Evolutionary conservation across 2,329 filamentous ascomycete genomes (phyloP), one percentile per base, ranked within the genome.

Genomic region (Aspergillus neotritici): DNA sequence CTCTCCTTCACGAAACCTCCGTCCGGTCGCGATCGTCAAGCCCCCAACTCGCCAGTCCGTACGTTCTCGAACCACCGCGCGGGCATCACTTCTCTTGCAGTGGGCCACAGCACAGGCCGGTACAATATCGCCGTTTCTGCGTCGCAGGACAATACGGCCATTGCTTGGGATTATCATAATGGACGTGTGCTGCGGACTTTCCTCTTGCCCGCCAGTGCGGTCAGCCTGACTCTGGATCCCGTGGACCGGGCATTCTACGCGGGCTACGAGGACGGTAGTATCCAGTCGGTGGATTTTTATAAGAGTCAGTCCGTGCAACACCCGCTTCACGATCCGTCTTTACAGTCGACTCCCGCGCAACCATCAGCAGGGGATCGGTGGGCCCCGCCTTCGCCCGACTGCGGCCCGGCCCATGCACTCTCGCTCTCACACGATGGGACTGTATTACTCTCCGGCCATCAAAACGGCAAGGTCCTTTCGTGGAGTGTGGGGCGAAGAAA

Each of bases 131-230:
- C 86, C 46, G 77, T 96, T 14, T 94, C 91, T 3, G 80, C 83
- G 5, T 87, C 87, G 52, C 82, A 80, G 55, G 93, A 97, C 69
- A 90, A 87, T 67, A 93, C 87, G 6, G 87, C 87, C 55, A 83
- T 95, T 57, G 75, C 94, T 47, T 98, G 93, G 93, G 90, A 97
- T 67, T 94, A 94, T 62, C 80, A 83, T 49, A 86, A 81, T 1
- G 87, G 87, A 31, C 78, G 80, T 47, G 74, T 84, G 9, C 71
- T 97, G 44, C 81, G 90, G 34, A 97, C 89, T 4, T 81, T 94
- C 51, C 75, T 97, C 32, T 80, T 97, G 44, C 80, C 86, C 2
- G 74, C 77, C n/a, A 72, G 77, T 13, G 87, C 90, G 12, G 73
- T 84, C 25, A 89, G 84, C 55, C 64, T 91, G 29, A 72, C 79